phyloP scores from a whole-genome alignment of 768 basidiomycete species.

The Russula foetens region DNA sequence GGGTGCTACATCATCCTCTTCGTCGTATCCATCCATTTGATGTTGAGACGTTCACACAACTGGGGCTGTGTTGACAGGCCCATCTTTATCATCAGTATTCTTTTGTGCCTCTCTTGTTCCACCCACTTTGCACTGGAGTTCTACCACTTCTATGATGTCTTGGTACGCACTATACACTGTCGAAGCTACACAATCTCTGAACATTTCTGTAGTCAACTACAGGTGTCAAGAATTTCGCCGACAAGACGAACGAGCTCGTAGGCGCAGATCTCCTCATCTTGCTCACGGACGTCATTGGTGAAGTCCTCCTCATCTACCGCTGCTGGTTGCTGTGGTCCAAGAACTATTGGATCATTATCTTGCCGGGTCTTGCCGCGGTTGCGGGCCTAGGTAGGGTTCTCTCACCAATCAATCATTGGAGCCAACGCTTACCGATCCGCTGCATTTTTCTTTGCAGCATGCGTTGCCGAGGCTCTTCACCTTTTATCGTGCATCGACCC shows the following conservation, averaged over 20 bases:
- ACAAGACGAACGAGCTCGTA: conserved; percentile 27
- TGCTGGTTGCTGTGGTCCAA: conserved; percentile 36
- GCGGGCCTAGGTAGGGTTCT: conserved; percentile 29
- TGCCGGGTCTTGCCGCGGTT: conserved; percentile 31
- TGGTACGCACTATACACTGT: conserved; percentile 25
- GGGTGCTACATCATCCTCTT: conserved; percentile 7
- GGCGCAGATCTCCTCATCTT: conserved; percentile 33
- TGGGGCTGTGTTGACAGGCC: not conserved
- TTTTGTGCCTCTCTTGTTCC: not conserved
- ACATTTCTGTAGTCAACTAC: conserved; percentile 20
- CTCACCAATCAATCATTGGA: not conserved
- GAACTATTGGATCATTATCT: conserved; percentile 27
- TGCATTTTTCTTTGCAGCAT: not conserved
- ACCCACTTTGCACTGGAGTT: conserved; percentile 27
- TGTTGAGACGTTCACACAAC: not conserved
- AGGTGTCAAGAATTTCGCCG: conserved; percentile 25
- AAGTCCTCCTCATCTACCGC: conserved; percentile 33
- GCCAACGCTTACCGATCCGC: not conserved
- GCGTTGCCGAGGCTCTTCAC: not conserved
- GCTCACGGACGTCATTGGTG: conserved; percentile 30
- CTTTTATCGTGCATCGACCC: not conserved
- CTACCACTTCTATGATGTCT: conserved; percentile 26
- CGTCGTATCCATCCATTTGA: not conserved
- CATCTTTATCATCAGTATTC: not conserved
- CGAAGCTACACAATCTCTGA: not conserved